Evolutionary conservation across 371 early-diverging fungal genomes (phyloP).

Genomic region (Saksenaea oblongispora): DNA sequence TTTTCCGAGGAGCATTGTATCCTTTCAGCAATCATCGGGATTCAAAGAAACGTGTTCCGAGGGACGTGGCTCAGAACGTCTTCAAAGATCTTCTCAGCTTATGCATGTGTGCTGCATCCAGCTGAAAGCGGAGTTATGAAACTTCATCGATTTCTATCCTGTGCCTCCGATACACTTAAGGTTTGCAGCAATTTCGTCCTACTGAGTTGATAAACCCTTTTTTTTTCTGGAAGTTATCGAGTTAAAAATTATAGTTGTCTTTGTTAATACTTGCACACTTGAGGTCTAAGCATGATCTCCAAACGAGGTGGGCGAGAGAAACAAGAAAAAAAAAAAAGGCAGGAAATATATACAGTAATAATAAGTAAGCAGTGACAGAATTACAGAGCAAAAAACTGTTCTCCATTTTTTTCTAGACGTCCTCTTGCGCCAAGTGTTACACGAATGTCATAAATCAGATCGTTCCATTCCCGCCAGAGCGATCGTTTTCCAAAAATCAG

Average conservation of each 20-base stretch:
- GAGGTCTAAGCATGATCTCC: not conserved
- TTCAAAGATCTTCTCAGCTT: too few relatives aligned
- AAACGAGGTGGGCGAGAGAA: not conserved
- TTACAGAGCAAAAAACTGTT: constrained; percentile 60
- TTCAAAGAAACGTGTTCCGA: too few relatives aligned
- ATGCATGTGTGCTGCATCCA: too few relatives aligned
- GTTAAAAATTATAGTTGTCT: not conserved
- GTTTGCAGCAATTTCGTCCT: too few relatives aligned
- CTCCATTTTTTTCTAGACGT: constrained; percentile 48
- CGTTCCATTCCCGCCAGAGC: constrained; percentile 58
- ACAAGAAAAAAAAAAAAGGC: not conserved
- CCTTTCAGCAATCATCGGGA: too few relatives aligned
- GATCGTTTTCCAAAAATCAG: constrained; percentile 64
- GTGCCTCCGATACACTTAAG: too few relatives aligned
- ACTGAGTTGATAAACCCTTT: too few relatives aligned
- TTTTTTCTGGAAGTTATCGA: too few relatives aligned
- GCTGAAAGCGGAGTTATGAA: too few relatives aligned
- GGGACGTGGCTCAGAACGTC: too few relatives aligned
- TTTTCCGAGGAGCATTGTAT: too few relatives aligned
- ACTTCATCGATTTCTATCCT: too few relatives aligned
- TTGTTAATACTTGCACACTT: not conserved
- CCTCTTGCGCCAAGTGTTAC: constrained; percentile 34
- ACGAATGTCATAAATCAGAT: constrained; percentile 48
- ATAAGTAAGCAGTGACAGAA: not conserved
- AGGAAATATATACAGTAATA: constrained; percentile 1